Evolutionary conservation across 192 early-diverging fungal genomes (phyloP), one percentile per base, ranked within the genome.

Genomic region (Powellomyces hirtus): DNA sequence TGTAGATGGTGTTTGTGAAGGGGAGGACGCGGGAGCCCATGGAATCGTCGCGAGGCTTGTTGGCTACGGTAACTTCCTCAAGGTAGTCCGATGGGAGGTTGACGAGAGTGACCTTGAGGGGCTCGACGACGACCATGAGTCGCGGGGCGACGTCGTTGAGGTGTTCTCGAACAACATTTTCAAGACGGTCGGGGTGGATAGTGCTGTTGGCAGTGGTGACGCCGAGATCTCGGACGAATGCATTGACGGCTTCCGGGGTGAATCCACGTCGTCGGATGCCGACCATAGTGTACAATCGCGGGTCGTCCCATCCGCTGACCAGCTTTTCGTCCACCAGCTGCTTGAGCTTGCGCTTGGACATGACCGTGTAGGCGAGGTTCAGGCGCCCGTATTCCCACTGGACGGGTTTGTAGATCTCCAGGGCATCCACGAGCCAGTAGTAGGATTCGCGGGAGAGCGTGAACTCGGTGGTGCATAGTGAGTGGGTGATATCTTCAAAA

Each of bases 401-500:
- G 27, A 99, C 95, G 26, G 98, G 98, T 81, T 99, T 99, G 85
- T 99, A 99, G 1, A 99, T 85, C 73, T 96, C 93, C 29, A 98
- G 80, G 13, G 96, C 96, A 75, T 99, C 98, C 59, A 94, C 90
- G 29, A 99, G 89, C 98, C 98, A 99, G 83, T 99, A 98, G 81
- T 99, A 99, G 26, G 93, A 94, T 62, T 92, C 87, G 62, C 98
- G 91, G 26, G 94, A 93, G 72, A 89, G 89, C 40, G 73, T 85
- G 77, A 99, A 99, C 81, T 99, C 98, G 38, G 89, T 81, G 0
- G 98, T 99, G 84, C 98, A 99, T 58, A 99, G 86, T 31, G 96
- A 98, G 76, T 99, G 98, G 7, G 95, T 96, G 61, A 99, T 99
- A 84, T 99, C 97, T 75, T 99, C 98, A 69, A 99, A 90, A 18